Percentiles rank a stretch among this genome's conserved stretches.
phyloP scores from a whole-genome alignment of 164 flowering plant genomes.

The Vitis cinerea region DNA sequence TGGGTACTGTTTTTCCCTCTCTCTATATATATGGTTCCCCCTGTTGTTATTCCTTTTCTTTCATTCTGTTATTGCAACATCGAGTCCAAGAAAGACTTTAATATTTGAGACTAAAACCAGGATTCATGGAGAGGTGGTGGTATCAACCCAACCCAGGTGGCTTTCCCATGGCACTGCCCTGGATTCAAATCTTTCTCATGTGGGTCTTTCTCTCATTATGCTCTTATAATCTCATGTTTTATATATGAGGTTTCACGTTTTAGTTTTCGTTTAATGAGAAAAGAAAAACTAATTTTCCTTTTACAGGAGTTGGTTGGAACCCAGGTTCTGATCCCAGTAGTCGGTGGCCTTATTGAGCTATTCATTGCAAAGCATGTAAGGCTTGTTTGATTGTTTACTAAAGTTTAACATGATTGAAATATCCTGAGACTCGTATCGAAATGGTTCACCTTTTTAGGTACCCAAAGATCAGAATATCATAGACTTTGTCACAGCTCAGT shows the following conservation, averaged over 20 bases:
- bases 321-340: constrained; percentile 49
- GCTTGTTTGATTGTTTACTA: neutral
- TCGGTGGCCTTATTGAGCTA: constrained; percentile 55
- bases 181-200: constrained; percentile 23
- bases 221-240: neutral
- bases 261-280: neutral
- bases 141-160: constrained; percentile 46
- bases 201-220: constrained; percentile 13
- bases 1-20: constrained; percentile 39
- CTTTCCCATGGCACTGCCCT: constrained; percentile 18
- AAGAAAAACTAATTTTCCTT: neutral
- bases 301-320: constrained; percentile 45
- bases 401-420: neutral
- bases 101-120: constrained; percentile 24
- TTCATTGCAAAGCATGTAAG: constrained; percentile 45
- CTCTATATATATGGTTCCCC: neutral
- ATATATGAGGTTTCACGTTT: neutral
- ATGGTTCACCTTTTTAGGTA: constrained; percentile 26
- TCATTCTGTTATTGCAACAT: neutral
- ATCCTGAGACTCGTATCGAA: too few relatives aligned
- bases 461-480: constrained; percentile 34
- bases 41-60: neutral
- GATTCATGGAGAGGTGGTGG: constrained; percentile 54
- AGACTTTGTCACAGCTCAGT: constrained; percentile 27
- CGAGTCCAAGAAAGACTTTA: neutral